Evolutionary conservation across 1,284 basidiomycete genomes (phyloP).

Genomic region (Ustilago hordei): DNA sequence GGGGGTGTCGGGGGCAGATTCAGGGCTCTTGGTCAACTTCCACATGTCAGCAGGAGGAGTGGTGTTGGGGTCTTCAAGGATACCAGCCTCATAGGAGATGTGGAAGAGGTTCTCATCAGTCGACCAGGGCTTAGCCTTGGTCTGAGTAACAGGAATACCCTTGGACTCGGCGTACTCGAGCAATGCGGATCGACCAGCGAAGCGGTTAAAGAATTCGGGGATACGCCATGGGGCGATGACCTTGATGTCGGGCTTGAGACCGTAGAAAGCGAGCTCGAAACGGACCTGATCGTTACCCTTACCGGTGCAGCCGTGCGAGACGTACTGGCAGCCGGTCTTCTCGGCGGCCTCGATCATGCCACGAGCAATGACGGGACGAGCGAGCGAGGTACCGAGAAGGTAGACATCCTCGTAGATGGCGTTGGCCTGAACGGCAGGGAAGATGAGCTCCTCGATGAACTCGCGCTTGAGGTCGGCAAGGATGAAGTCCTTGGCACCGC

Average conservation of each 20-base stretch:
- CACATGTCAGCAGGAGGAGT: conserved; percentile 99
- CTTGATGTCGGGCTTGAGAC: conserved; percentile 97
- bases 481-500: conserved; percentile 96
- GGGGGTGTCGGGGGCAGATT: conserved; percentile 83
- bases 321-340: conserved; percentile 78
- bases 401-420: conserved; percentile 99
- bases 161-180: conserved; percentile 90
- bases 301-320: conserved; percentile 98
- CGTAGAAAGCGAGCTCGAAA: conserved; percentile 99
- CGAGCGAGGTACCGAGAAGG: conserved; percentile 96
- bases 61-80: conserved; percentile 94
- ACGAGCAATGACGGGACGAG: conserved; percentile 97
- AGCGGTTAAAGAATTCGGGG: conserved; percentile 97
- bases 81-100: conserved; percentile 99
- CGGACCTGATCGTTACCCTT: conserved; percentile 99
- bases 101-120: conserved; percentile 98
- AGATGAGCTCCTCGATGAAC: conserved; percentile 96
- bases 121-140: conserved; percentile 97
- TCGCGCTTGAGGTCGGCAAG: conserved; percentile 92
- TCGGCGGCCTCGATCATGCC: conserved; percentile 97
- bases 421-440: conserved; percentile 95
- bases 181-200: conserved; percentile 92
- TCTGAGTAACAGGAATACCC: conserved; percentile 93
- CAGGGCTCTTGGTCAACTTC: conserved; percentile 91
- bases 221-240: conserved; percentile 98